Evolutionary conservation across 768 basidiomycete species (phyloP).

Genomic region (Auriscalpium vulgare): DNA sequence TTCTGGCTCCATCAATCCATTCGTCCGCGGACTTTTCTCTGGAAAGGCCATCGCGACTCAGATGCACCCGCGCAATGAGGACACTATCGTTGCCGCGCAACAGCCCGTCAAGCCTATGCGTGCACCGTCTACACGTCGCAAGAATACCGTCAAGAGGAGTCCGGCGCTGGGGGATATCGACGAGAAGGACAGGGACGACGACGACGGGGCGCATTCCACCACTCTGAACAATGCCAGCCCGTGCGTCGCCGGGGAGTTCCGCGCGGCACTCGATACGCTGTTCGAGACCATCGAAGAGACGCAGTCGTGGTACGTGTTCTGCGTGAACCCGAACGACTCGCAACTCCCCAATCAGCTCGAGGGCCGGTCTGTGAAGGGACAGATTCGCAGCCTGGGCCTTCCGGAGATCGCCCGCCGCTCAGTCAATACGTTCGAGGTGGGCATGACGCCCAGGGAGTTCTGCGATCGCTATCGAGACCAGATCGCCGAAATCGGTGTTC

Average conservation of each 20-base stretch:
- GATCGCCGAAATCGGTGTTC: conserved; percentile 45
- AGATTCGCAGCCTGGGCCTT: conserved; percentile 76
- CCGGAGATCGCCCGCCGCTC: conserved; percentile 67
- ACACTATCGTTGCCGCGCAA: conserved; percentile 91
- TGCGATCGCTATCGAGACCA: conserved; percentile 73
- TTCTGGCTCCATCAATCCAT: conserved; percentile 80
- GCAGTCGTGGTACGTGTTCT: conserved; percentile 87
- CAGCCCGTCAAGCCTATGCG: conserved; percentile 93
- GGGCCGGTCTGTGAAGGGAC: conserved; percentile 84
- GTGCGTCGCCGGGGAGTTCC: conserved; percentile 87
- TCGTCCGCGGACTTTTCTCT: conserved; percentile 85
- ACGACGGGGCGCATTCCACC: conserved; percentile 23
- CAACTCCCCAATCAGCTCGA: conserved; percentile 93
- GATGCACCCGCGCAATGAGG: conserved; percentile 87
- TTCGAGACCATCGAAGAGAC: conserved; percentile 86
- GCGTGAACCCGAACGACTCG: conserved; percentile 90
- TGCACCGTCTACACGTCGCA: conserved; percentile 81
- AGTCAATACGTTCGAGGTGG: conserved; percentile 68
- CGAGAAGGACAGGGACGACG: conserved; percentile 44
- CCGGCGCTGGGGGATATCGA: conserved; percentile 38
- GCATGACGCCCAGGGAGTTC: conserved; percentile 82
- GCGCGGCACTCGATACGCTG: conserved; percentile 73
- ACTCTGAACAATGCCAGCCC: conserved; percentile 34
- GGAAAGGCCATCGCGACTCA: conserved; percentile 86
- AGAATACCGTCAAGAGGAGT: conserved; percentile 61